These are phyloP conservation scores for Sequoiadendron giganteum DNA, from an alignment of 75 land plant genomes.

Conservation along the genomic window DNA sequence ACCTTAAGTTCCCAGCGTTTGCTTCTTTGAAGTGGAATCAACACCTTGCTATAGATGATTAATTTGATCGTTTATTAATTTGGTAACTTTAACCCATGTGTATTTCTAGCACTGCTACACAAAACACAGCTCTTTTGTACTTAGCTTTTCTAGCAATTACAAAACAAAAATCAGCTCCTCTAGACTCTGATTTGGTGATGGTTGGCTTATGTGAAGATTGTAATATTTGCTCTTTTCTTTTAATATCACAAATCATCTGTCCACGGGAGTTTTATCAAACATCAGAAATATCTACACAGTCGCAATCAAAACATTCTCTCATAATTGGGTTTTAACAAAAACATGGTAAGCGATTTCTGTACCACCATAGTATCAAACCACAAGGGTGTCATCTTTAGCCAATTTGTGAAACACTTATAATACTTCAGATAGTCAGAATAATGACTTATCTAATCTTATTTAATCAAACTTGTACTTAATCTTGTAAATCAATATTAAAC, in stretches of 20 bases:
- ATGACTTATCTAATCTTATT: neutral
- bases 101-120: too few relatives aligned
- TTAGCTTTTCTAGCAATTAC: too few relatives aligned
- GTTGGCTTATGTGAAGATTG: neutral
- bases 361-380: neutral
- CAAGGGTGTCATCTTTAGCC: neutral
- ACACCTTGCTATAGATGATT: too few relatives aligned
- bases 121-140: too few relatives aligned
- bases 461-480: neutral
- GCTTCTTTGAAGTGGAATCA: too few relatives aligned
- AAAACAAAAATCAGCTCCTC: too few relatives aligned
- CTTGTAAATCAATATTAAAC: neutral
- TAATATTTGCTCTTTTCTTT: neutral
- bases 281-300: neutral
- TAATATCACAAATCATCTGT: neutral
- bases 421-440: neutral
- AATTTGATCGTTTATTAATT: too few relatives aligned
- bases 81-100: too few relatives aligned
- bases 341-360: neutral
- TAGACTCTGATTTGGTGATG: too few relatives aligned
- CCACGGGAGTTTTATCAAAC: neutral
- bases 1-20: too few relatives aligned
- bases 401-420: neutral
- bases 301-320: neutral
- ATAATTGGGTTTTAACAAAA: neutral